These are phyloP conservation scores for Penicillium capsulatum DNA, from an alignment of 2,329 filamentous ascomycete species.

Conservation along the genomic window DNA sequence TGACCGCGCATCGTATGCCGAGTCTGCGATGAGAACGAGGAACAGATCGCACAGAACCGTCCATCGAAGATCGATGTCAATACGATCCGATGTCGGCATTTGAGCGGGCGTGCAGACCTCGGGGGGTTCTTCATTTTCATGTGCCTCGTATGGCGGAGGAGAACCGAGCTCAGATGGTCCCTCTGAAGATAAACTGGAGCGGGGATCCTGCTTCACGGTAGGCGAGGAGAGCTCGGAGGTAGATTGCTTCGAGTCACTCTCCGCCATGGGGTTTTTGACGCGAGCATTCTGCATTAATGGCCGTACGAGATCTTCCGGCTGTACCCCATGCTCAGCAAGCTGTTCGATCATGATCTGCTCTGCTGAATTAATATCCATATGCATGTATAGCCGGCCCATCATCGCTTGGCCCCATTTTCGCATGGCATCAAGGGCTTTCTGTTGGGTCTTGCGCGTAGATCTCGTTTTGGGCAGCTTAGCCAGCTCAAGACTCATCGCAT, in stretches of 20 bases:
- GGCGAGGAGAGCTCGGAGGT: conserved; percentile 34
- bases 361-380: conserved; percentile 86
- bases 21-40: conserved; percentile 92
- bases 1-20: conserved; percentile 84
- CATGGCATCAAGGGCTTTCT: conserved; percentile 68
- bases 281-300: conserved; percentile 86
- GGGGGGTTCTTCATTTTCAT: conserved; percentile 66
- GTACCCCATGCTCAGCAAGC: conserved; percentile 83
- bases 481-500: conserved; percentile 67
- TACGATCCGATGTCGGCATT: conserved; percentile 72
- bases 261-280: conserved; percentile 86
- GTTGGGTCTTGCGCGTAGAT: conserved; percentile 66
- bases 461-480: conserved; percentile 58
- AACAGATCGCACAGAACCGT: conserved; percentile 96
- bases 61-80: conserved; percentile 96
- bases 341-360: conserved; percentile 99
- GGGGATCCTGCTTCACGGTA: conserved; percentile 21
- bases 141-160: conserved; percentile 54
- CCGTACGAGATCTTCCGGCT: conserved; percentile 76
- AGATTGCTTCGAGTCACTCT: conserved; percentile 40
- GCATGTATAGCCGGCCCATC: conserved; percentile 88
- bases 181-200: conserved; percentile 33
- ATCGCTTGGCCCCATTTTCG: conserved; percentile 98
- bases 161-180: conserved; percentile 47
- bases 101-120: conserved; percentile 79